phyloP scores from a whole-genome alignment of 192 early-diverging fungal species.

The Rhizoclosmatium sp. region DNA sequence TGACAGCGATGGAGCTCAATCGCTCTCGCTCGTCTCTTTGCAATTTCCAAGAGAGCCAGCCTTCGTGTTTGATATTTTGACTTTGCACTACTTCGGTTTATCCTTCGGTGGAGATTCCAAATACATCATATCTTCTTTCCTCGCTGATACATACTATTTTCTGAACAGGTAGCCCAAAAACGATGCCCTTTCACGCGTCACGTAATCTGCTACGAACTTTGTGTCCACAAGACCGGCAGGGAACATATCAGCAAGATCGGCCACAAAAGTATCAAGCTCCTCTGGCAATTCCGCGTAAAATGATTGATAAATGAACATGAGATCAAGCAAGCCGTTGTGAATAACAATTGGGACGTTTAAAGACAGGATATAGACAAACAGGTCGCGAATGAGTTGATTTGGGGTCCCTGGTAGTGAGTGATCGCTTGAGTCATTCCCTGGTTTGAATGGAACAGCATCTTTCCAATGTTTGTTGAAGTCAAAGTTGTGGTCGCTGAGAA shows the following conservation, averaged over 20 bases:
- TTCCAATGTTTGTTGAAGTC: conserved; percentile 82
- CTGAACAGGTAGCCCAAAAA: conserved; percentile 77
- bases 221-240: conserved; percentile 91
- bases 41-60: too few relatives aligned
- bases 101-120: too few relatives aligned
- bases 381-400: conserved; percentile 43
- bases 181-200: conserved; percentile 65
- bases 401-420: conserved; percentile 31
- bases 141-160: conserved; percentile 54
- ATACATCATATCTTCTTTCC: not conserved
- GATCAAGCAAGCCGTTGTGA: conserved; percentile 94
- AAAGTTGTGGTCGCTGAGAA: conserved; percentile 84
- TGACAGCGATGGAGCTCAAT: not conserved
- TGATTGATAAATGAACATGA: conserved; percentile 90
- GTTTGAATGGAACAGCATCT: conserved; percentile 69
- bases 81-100: too few relatives aligned
- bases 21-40: too few relatives aligned
- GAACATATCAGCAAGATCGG: conserved; percentile 84
- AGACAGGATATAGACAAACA: conserved; percentile 48
- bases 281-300: conserved; percentile 84
- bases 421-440: conserved; percentile 54
- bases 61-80: too few relatives aligned
- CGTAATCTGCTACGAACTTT: conserved; percentile 82
- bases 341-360: conserved; percentile 74
- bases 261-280: conserved; percentile 72